Evolutionary conservation across 768 basidiomycete genomes (phyloP), one percentile per base, ranked within the genome.

Genomic region (Filobasidium floriforme): DNA sequence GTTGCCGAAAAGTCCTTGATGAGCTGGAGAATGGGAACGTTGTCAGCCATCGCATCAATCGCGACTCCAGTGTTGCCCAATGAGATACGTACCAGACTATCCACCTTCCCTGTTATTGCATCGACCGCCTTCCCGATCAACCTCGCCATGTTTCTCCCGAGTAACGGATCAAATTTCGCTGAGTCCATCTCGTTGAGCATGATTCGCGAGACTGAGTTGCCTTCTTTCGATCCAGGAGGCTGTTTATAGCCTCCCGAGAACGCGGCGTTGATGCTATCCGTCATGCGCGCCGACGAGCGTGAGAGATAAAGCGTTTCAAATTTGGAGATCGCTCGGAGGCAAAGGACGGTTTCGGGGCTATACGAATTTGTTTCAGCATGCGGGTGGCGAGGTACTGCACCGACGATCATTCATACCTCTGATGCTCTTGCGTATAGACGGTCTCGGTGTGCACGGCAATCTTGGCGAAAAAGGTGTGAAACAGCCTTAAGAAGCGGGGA

Each of bases 401-500:
- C 10, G 28, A 61, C 28, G 29, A 60, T 46, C 10, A 60, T 37
- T 68, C 77, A 68, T 62, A 89, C 91, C 90, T 92, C 80, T 99
- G 96, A 60, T 88, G 84, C 0, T 85, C 82, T 61, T 87, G 85
- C 0, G 85, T 87, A 76, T 98, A 98, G 7, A 89, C 81, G 0
- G 96, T 98, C 73, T 98, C 94, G 1, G 96, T 96, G 75, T 97
- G 90, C 12, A 94, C 88, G 1, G 91, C 87, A 61, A 98, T 91
- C 76, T 92, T 92, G 37, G 88, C 86, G 76, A 99, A 99, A 80
- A 99, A 96, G 46, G 92, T 92, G 63, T 99, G 96, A 79, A 99
- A 93, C 1, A 97, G 83, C 11, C 96, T 85, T 10, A 99, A 77
- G 1, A 99, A 81, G 59, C 85, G 85, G 2, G 93, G 91, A 79